These are phyloP conservation scores for Aspergillus saccharolyticus DNA, from an alignment of 495 filamentous ascomycete species.

Conservation along the genomic window DNA sequence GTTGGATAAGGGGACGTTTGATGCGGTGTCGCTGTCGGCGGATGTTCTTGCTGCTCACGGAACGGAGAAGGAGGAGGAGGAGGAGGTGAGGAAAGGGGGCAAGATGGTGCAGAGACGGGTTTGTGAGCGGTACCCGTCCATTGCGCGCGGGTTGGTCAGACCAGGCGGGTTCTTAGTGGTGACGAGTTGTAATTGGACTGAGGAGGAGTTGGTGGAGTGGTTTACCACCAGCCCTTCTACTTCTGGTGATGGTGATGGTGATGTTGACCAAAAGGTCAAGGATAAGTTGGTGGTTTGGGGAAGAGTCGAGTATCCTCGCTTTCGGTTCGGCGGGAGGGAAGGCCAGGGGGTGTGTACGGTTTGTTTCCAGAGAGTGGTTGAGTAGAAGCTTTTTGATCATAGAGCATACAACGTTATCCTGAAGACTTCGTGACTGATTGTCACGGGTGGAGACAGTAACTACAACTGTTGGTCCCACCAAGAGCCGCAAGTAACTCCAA, in stretches of 20 bases:
- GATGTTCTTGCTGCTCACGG: constrained; percentile 46
- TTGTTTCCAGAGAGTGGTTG: constrained; percentile 52
- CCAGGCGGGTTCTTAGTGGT: constrained; percentile 70
- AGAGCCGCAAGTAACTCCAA: too few species aligned
- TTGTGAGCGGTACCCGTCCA: constrained; percentile 67
- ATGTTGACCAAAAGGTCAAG: too few species aligned
- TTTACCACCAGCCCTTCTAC: constrained; percentile 51
- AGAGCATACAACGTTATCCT: too few species aligned
- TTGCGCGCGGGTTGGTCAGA: constrained; percentile 60
- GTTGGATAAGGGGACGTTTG: constrained; percentile 95
- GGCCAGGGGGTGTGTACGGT: constrained; percentile 81
- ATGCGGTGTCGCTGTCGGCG: constrained; percentile 73
- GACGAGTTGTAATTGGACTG: constrained; percentile 98
- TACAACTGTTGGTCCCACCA: too few species aligned
- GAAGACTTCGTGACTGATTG: too few species aligned
- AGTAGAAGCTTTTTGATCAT: background rate
- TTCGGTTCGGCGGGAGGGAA: constrained; percentile 79
- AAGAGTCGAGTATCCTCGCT: constrained; percentile 72
- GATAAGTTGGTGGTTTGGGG: constrained; percentile 52
- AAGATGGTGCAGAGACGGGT: constrained; percentile 42
- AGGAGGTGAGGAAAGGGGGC: background rate
- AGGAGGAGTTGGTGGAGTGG: constrained; percentile 75
- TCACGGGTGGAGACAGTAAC: too few species aligned
- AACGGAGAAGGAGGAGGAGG: constrained; percentile 6
- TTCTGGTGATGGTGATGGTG: constrained; percentile 1